Evolutionary conservation across 176 grass and related monocot genomes (phyloP), one percentile per base, ranked within the genome.

Genomic region (Oryza coarctata): DNA sequence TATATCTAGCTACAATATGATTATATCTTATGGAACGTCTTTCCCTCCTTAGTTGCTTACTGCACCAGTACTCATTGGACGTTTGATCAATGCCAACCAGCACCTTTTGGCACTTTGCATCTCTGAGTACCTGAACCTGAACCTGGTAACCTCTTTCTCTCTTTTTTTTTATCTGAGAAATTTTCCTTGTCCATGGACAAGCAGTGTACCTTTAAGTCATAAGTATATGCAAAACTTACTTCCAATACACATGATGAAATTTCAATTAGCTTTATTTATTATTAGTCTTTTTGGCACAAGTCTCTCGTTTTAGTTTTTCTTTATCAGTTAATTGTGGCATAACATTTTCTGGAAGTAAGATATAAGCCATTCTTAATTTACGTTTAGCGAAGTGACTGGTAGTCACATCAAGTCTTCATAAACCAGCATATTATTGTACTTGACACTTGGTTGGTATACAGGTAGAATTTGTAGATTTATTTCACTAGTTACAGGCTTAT

Each of bases 21-120:
- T 36, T 63, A 66, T 68, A 64, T 84, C 26, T 65, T 92, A 78
- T 55, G 25, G 76, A 82, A 36, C 23, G 29, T 17, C 31, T 73
- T 66, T 89, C 68, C 84, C 79, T 84, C 83, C 68, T 18, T 89
- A 98, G 95, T 35, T 93, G n/a, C 90, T 98, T 62, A 95, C 95
- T 27, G 82, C 92, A 75, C 83, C 92, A 49, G 93, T 98, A 79
- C 82, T 98, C 71, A 84, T 93, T 87, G 95, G 88, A 55, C 88
- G 92, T 45, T 83, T 98, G 45, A 86, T 98, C 71, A 98, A 95
- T 87, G 88, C 88, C 52, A 91, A 93, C 79, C 90, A 95, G 71
- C 95, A 98, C 78, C 90, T 98, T 84, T 84, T 95, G 83, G 93
- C 95, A 71, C 87, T 98, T 83, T 86, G 92, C 74, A 90, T 98